A percentile compares a stretch with the other conserved stretches of the same genome.
Evolutionary conservation across 2,329 filamentous ascomycete species (phyloP).

Genomic region (Didymella glomerata): DNA sequence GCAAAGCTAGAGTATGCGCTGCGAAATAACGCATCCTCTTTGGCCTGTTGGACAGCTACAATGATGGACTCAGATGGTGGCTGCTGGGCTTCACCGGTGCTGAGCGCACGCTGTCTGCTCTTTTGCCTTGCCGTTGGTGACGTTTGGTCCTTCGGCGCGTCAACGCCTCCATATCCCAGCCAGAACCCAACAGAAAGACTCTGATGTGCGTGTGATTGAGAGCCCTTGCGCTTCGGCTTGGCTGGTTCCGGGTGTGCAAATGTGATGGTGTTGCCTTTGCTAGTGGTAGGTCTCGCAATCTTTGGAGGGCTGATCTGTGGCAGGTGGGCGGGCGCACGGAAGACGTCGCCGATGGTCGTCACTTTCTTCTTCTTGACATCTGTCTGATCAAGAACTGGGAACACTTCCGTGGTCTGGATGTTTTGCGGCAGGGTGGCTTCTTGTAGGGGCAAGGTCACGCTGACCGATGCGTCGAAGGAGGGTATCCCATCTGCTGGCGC

Average conservation of each 20-base stretch:
- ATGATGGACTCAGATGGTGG: slow-evolving; percentile 51
- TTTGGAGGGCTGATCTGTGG: slow-evolving; percentile 75
- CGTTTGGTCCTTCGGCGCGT: slow-evolving; percentile 53
- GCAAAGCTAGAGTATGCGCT: slow-evolving; percentile 83
- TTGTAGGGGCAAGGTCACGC: slow-evolving; percentile 61
- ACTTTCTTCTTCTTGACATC: slow-evolving; percentile 60
- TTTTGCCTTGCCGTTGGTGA: slow-evolving; percentile 72
- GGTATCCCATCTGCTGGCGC: slow-evolving; percentile 44
- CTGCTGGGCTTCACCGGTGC: slow-evolving; percentile 68
- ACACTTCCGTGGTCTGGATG: slow-evolving; percentile 72
- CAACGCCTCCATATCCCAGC: slow-evolving; percentile 62
- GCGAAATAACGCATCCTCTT: slow-evolving; percentile 77
- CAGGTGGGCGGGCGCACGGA: slow-evolving; percentile 72
- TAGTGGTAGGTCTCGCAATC: slow-evolving; percentile 73
- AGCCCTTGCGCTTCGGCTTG: slow-evolving; percentile 52
- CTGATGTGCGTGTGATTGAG: slow-evolving; percentile 70
- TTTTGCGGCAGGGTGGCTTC: slow-evolving; percentile 77
- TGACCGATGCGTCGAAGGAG: slow-evolving; percentile 52
- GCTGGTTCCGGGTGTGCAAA: slow-evolving; percentile 63
- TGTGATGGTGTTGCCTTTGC: slow-evolving; percentile 60
- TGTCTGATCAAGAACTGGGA: slow-evolving; percentile 60
- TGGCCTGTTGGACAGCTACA: slow-evolving; percentile 62
- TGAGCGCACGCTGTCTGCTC: slow-evolving; percentile 76
- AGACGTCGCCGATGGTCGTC: slow-evolving; percentile 76
- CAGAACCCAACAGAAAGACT: slow-evolving; percentile 72